Conservation (phyloP, 75 land plant genomes). For the Azolla pinnata region DNA sequence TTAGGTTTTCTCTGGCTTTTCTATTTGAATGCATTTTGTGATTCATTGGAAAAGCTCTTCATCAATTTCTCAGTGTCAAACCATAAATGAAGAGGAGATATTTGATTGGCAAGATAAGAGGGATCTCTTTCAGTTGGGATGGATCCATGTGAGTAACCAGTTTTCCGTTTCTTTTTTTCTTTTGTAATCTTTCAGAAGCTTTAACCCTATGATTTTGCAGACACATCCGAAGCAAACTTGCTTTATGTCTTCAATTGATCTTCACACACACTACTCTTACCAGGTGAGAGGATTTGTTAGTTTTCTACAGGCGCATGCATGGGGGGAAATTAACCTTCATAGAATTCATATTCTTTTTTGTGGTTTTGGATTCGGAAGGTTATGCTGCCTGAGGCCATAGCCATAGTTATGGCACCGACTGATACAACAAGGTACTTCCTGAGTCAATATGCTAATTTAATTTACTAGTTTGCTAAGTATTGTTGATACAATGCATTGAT, state of each 20-base stretch:
- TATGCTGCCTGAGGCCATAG: constrained; percentile 94
- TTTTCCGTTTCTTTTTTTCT: not conserved
- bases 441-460: not conserved
- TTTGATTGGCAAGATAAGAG: constrained; percentile 84
- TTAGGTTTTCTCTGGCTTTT: not conserved
- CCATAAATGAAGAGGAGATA: constrained; percentile 93
- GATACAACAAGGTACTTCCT: constrained; percentile 52
- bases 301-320: too few relatives aligned
- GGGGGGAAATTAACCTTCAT: not conserved
- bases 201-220: constrained; percentile 26
- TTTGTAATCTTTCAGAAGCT: constrained; percentile 1
- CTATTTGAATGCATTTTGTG: not conserved
- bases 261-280: constrained; percentile 85
- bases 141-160: constrained; percentile 92
- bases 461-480: not conserved
- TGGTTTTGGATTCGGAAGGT: constrained; percentile 27
- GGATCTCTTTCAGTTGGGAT: constrained; percentile 90
- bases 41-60: not conserved
- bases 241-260: constrained; percentile 86
- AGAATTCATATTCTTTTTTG: not conserved
- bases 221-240: constrained; percentile 80
- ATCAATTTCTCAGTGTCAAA: constrained; percentile 61
- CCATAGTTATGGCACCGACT: constrained; percentile 98
- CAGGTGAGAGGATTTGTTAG: too few relatives aligned
- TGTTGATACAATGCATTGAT: not conserved